Conservation (phyloP, 176 grass and related monocot species). For the Urochloa ruziziensis region DNA sequence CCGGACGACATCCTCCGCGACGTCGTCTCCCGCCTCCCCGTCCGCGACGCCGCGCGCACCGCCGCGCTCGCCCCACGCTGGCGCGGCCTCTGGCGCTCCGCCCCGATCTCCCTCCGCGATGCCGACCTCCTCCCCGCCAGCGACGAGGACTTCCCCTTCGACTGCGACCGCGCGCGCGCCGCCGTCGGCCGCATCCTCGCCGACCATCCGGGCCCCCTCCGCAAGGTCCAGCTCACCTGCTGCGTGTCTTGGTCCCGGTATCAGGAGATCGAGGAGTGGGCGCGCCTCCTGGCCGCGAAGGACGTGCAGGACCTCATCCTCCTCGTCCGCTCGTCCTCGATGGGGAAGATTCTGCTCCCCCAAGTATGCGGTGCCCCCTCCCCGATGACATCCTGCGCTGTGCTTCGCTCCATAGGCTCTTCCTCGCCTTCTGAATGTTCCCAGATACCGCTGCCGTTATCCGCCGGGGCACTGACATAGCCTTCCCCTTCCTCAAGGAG, state of each 20-base stretch:
- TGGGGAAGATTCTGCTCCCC: too few relatives aligned
- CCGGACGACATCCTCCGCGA: neutral
- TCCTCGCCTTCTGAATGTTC: neutral
- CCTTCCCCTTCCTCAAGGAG: neutral
- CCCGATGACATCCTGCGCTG: neutral
- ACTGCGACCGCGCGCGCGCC: neutral
- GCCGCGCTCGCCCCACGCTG: conserved; percentile 7
- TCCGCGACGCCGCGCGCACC: neutral
- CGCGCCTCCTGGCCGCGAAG: neutral
- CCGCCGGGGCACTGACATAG: too few relatives aligned
- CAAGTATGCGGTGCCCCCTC: too few relatives aligned
- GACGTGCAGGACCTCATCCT: neutral
- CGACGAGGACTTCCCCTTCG: neutral
- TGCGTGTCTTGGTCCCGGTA: neutral
- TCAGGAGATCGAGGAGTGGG: neutral
- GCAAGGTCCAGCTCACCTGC: neutral
- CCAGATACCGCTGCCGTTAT: neutral
- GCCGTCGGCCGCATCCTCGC: neutral
- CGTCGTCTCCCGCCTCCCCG: neutral
- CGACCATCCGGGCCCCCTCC: neutral
- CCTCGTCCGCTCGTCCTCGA: too few relatives aligned
- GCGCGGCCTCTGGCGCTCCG: conserved; percentile 6
- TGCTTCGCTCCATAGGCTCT: neutral
- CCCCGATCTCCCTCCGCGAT: neutral
- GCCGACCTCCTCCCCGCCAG: neutral